Percentiles rank a stretch among this genome's conserved stretches.
Evolutionary conservation across 257 asterid species (phyloP).

Genomic region (Catharanthus roseus): DNA sequence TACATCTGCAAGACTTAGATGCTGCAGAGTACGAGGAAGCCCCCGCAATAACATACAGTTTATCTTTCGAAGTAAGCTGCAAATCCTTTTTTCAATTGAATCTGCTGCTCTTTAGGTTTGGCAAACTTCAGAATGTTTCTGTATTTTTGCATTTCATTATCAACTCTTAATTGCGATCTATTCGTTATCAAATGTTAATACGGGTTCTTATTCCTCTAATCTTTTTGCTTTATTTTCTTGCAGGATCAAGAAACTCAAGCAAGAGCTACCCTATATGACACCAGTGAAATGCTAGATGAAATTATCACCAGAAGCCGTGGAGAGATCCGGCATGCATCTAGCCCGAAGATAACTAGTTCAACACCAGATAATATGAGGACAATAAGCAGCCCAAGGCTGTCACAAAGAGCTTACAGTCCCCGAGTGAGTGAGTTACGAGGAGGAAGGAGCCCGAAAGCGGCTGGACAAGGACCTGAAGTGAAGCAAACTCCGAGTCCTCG

Average conservation of each 20-base stretch:
- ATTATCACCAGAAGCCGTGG: slow-evolving; percentile 90
- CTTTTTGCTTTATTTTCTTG: slow-evolving; percentile 8
- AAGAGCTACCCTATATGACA: slow-evolving; percentile 35
- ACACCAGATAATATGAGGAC: slow-evolving; percentile 48
- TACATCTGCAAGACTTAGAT: slow-evolving; percentile 83
- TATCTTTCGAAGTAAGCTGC: slow-evolving; percentile 57
- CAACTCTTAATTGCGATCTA: background rate
- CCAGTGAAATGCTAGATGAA: slow-evolving; percentile 66
- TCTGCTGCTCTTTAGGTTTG: background rate
- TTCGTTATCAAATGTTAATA: background rate
- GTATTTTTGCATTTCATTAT: background rate
- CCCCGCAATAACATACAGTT: slow-evolving; percentile 59
- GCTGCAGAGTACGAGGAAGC: slow-evolving; percentile 98
- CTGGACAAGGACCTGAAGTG: slow-evolving; percentile 36
- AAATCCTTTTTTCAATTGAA: background rate
- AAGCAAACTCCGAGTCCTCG: slow-evolving; percentile 67
- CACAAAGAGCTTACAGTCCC: slow-evolving; percentile 52
- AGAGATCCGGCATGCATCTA: slow-evolving; percentile 60
- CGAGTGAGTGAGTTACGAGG: slow-evolving; percentile 42
- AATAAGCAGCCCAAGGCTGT: slow-evolving; percentile 41
- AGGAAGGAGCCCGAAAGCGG: slow-evolving; percentile 39
- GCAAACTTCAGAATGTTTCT: background rate
- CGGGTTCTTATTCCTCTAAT: background rate
- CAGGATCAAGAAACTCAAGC: slow-evolving; percentile 51
- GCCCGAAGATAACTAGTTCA: slow-evolving; percentile 72